phyloP scores from a whole-genome alignment of 2,329 filamentous ascomycete genomes.

The Lecanicillium sp. region DNA sequence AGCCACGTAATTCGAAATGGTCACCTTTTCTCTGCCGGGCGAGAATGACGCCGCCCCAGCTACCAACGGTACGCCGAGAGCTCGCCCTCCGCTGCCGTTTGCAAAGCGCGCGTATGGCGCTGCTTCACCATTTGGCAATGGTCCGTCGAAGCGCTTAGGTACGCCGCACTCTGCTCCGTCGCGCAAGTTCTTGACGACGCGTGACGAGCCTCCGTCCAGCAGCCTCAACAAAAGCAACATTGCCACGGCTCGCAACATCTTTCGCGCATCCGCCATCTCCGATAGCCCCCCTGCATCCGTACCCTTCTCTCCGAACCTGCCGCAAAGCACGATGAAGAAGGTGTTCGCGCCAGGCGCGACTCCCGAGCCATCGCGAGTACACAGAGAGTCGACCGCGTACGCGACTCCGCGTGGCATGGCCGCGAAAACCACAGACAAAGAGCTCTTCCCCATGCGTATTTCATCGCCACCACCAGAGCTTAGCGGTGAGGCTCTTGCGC shows the following conservation, averaged over 20 bases:
- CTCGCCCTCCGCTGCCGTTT: constrained; percentile 33
- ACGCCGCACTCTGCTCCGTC: constrained; percentile 29
- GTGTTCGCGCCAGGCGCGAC: constrained; percentile 38
- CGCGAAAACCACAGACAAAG: constrained; percentile 37
- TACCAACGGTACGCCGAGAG: constrained; percentile 26
- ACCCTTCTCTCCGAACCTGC: constrained; percentile 37
- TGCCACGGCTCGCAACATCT: constrained; percentile 31
- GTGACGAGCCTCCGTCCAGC: constrained; percentile 26
- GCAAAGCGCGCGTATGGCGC: constrained; percentile 32
- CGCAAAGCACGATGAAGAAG: constrained; percentile 36
- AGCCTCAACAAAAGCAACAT: constrained; percentile 27
- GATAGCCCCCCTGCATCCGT: constrained; percentile 21
- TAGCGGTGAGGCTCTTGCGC: constrained; percentile 45
- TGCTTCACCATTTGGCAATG: constrained; percentile 24
- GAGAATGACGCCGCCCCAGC: constrained; percentile 23
- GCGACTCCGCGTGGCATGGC: constrained; percentile 41
- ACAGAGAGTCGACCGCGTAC: constrained; percentile 37
- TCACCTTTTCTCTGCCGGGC: constrained; percentile 29
- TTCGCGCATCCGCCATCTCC: constrained; percentile 28
- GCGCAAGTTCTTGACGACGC: constrained; percentile 25
- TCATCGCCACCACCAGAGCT: constrained; percentile 47
- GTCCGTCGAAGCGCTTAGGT: constrained; percentile 23
- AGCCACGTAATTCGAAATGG: constrained; percentile 17
- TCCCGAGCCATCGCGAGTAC: constrained; percentile 32
- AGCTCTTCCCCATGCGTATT: constrained; percentile 52